Evolutionary conservation across 495 filamentous ascomycete genomes (phyloP).

Genomic region (Penicillium goetzii): DNA sequence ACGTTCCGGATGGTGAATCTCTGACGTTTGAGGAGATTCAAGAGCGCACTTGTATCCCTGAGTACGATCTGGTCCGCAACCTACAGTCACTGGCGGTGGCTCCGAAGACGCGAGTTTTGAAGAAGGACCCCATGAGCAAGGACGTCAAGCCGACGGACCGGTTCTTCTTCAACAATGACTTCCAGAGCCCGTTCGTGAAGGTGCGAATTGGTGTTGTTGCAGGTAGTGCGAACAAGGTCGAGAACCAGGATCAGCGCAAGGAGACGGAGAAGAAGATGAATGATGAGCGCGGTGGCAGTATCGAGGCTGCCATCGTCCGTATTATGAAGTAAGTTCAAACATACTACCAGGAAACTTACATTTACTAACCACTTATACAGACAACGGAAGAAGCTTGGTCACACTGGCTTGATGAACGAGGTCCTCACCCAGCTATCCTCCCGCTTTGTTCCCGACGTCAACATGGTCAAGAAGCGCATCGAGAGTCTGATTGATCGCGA

Average conservation of each 20-base stretch:
- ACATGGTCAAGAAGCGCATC: constrained; percentile 91
- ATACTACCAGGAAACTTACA: neutral
- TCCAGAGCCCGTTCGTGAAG: constrained; percentile 78
- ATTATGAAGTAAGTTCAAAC: constrained; percentile 84
- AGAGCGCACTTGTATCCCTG: constrained; percentile 78
- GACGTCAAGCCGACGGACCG: constrained; percentile 76
- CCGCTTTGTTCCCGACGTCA: constrained; percentile 87
- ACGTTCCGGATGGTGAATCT: constrained; percentile 63
- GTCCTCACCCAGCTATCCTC: constrained; percentile 76
- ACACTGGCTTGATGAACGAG: constrained; percentile 82
- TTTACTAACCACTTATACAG: constrained; percentile 50
- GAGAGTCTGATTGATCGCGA: constrained; percentile 91
- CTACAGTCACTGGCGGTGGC: constrained; percentile 85
- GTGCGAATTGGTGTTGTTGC: constrained; percentile 82
- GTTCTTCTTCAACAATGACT: constrained; percentile 85
- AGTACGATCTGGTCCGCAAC: constrained; percentile 75
- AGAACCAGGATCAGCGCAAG: constrained; percentile 79
- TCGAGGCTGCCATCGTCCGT: constrained; percentile 89
- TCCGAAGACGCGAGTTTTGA: constrained; percentile 78
- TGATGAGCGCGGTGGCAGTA: constrained; percentile 71
- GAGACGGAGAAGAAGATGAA: constrained; percentile 89
- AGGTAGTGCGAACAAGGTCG: constrained; percentile 73
- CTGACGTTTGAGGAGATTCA: constrained; percentile 86
- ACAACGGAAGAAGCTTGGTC: constrained; percentile 82
- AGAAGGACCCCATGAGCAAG: constrained; percentile 83